Evolutionary conservation across 202 grass and related monocot species (phyloP), one percentile per base, ranked within the genome.

Genomic region (Panicum hallii): DNA sequence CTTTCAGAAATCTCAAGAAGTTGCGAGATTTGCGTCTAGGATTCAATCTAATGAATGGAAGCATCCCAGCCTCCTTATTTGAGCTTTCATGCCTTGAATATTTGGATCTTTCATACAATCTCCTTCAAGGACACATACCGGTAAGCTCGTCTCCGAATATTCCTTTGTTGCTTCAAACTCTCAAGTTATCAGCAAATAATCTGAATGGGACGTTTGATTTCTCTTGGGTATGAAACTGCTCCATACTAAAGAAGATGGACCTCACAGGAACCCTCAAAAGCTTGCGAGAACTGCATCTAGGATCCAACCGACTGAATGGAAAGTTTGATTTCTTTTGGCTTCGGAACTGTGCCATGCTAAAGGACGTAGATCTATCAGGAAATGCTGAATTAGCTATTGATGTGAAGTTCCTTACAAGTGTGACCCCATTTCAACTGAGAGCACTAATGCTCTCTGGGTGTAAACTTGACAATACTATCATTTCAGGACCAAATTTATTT

Each of bases 361-460:
- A 68, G 17, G 16, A 0, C 32, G 5, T 82, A 38, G 44, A 52
- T 0, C 7, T 34, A 9, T 69, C 66, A 2, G 0, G 7, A 17
- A 69, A 69, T 84, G 76, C 50, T 23, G 64, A 42, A 20, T 74
- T 74, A 30, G 48, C 49, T 12, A n/a, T 74, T 40, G 30, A 55
- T 74, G 71, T 74, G 28, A 20, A 40, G 15, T 84, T 30, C 74
- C 65, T 0, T 28, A 30, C 17, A 7, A 70, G 62, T 9, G 1
- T 9, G 52, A 70, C 77, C 62, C 41, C 50, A 5, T 85, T 91
- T 20, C 48, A 79, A 32, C 45, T 89, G 14, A 34, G 20, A 10
- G 0, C 11, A n/a, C n/a, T 91, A 3, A 7, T 28, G 2, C 72
- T 91, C 17, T 82, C 77, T 65, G 60, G 50, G 11, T 89, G 86